Conservation (phyloP, 1,284 basidiomycete genomes). For the Melampsora larici-populina region DNA sequence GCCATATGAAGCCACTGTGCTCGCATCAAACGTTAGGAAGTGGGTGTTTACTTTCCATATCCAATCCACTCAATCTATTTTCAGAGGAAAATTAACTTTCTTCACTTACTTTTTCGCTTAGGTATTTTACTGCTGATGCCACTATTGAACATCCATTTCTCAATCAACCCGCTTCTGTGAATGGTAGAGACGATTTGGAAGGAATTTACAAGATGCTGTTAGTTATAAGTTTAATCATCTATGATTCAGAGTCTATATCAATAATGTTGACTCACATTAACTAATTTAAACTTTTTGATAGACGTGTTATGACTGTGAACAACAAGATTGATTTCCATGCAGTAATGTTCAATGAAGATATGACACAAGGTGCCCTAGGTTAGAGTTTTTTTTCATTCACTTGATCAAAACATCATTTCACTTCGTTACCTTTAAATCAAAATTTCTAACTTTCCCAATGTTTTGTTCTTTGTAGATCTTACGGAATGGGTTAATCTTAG, state of each 20-base stretch:
- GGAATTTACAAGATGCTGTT: constrained; percentile 29
- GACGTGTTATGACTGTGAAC: not conserved
- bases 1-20: constrained; percentile 9
- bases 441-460: not conserved
- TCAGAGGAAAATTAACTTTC: too few relatives aligned
- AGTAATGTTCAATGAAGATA: constrained; percentile 38
- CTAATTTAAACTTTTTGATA: not conserved
- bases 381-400: not conserved
- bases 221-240: not conserved
- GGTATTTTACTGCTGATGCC: constrained; percentile 38
- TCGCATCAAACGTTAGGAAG: constrained; percentile 27
- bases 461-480: not conserved
- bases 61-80: not conserved
- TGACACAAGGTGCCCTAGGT: constrained; percentile 24
- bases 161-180: constrained; percentile 14
- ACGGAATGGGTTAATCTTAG: not conserved
- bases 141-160: constrained; percentile 13
- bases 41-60: not conserved
- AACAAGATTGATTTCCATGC: constrained; percentile 39
- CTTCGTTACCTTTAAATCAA: not conserved
- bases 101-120: not conserved
- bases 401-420: not conserved
- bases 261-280: not conserved
- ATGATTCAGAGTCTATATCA: not conserved
- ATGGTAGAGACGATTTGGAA: constrained; percentile 4